Evolutionary conservation across 495 filamentous ascomycete genomes (phyloP).

Genomic region (Neurospora discreta): DNA sequence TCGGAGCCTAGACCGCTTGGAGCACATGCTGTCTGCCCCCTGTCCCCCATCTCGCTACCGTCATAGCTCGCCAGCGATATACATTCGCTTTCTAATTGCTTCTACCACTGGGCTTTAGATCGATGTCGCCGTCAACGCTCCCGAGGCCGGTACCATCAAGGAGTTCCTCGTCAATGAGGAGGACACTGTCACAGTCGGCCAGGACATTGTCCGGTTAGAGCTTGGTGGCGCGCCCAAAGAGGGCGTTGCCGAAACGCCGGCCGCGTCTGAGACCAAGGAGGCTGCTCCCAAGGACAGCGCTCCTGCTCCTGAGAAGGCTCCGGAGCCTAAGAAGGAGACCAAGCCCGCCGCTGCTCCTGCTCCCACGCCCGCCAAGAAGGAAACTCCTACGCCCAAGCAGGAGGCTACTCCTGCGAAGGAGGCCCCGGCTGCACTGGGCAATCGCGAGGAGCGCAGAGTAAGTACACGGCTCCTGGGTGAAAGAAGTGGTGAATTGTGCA

Average conservation of each 20-base stretch:
- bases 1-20: background rate
- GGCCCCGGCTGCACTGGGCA: constrained; percentile 44
- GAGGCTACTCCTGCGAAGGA: constrained; percentile 35
- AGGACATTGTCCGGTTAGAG: constrained; percentile 80
- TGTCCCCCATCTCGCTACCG: background rate
- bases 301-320: constrained; percentile 39
- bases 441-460: constrained; percentile 82
- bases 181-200: constrained; percentile 90
- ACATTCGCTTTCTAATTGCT: background rate
- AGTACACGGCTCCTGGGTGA: constrained; percentile 17
- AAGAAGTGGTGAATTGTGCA: background rate
- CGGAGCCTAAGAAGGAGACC: constrained; percentile 29
- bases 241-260: constrained; percentile 34
- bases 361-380: constrained; percentile 17
- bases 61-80: background rate
- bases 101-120: constrained; percentile 47
- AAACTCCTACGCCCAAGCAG: constrained; percentile 23
- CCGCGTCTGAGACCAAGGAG: constrained; percentile 47
- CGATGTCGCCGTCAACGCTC: constrained; percentile 90
- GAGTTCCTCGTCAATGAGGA: constrained; percentile 90
- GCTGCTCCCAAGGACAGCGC: constrained; percentile 45
- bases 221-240: constrained; percentile 51
- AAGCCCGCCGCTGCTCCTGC: constrained; percentile 22
- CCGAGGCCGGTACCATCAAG: constrained; percentile 81
- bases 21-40: background rate